Evolutionary conservation across 2,329 filamentous ascomycete species (phyloP), one percentile per base, ranked within the genome.

Genomic region (Aureobasidium sp.): DNA sequence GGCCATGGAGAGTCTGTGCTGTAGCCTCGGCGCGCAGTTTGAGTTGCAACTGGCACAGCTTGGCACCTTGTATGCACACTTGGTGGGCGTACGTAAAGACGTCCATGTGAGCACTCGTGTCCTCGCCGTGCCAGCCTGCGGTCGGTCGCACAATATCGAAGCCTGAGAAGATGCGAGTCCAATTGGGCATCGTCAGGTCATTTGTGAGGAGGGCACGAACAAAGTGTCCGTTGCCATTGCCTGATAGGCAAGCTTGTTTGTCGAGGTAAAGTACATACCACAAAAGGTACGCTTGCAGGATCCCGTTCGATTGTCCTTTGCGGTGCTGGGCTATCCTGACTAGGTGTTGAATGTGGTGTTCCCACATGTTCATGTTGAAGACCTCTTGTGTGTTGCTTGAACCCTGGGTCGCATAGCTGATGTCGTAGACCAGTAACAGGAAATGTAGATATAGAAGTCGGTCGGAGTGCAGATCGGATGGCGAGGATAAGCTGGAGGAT

Each of bases 361-460:
- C 77, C 79, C 80, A 84, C 64, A 83, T 73, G 51, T 77, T 78
- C 17, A 77, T 73, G 17, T 60, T 60, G 31, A 46, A 54, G 15
- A 74, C 74, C 50, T 74, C 74, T 21, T 74, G 70, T 63, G 78
- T 76, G 7, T 75, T 74, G 23, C 75, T 75, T 23, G 76, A 75
- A 62, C 79, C 75, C 75, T 79, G 63, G 29, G 60, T 42, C 50
- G 58, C 63, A 62, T 67, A 58, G 63, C 73, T 69, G 62, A 82
- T 78, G 70, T 84, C 81, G 66, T 83, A 83, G 21, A 83, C 70
- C 33, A 83, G 74, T 8, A 84, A 74, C 4, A 84, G 70, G 63
- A 82, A 83, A 67, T 84, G 81, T 1, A 80, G 79, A 29, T 82
- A 74, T 61, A 84, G 79, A 25, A 79, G 74, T n/a, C 79, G 80